These are phyloP conservation scores for Phytophthora colocasiae DNA, from an alignment of 352 stramenopile species.

Conservation along the genomic window DNA sequence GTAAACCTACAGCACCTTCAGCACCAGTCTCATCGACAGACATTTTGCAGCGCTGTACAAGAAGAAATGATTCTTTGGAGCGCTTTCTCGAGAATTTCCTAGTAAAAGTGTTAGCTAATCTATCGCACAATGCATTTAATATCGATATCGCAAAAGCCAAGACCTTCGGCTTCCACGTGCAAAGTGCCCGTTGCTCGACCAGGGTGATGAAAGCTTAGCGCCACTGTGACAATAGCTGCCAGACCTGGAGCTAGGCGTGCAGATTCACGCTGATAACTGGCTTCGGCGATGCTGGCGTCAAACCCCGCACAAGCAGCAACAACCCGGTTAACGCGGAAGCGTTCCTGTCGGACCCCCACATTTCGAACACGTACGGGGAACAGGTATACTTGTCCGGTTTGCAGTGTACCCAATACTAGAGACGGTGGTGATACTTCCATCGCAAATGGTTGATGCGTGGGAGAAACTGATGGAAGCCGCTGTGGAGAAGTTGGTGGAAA, in stretches of 20 bases:
- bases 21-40: neutral
- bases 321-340: conserved; percentile 68
- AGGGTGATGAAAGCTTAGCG: conserved; percentile 64
- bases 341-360: conserved; percentile 68
- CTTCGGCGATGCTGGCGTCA: conserved; percentile 53
- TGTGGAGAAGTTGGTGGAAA: conserved; percentile 21
- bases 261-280: conserved; percentile 64
- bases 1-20: conserved; percentile 1
- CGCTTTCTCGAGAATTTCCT: neutral
- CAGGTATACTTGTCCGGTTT: conserved; percentile 63
- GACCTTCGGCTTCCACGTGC: conserved; percentile 59
- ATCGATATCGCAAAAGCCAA: conserved; percentile 53
- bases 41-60: conserved; percentile 3
- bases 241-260: conserved; percentile 65
- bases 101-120: neutral
- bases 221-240: conserved; percentile 64
- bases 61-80: too few species aligned
- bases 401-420: conserved; percentile 48
- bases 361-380: conserved; percentile 76
- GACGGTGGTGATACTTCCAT: conserved; percentile 65
- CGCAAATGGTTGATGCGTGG: conserved; percentile 42
- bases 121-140: conserved; percentile 63
- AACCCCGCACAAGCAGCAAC: conserved; percentile 46
- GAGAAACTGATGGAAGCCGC: conserved; percentile 19
- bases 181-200: conserved; percentile 54